Base-by-base conservation (phyloP, 139 green algal species). In the Chlorella sp. region DNA sequence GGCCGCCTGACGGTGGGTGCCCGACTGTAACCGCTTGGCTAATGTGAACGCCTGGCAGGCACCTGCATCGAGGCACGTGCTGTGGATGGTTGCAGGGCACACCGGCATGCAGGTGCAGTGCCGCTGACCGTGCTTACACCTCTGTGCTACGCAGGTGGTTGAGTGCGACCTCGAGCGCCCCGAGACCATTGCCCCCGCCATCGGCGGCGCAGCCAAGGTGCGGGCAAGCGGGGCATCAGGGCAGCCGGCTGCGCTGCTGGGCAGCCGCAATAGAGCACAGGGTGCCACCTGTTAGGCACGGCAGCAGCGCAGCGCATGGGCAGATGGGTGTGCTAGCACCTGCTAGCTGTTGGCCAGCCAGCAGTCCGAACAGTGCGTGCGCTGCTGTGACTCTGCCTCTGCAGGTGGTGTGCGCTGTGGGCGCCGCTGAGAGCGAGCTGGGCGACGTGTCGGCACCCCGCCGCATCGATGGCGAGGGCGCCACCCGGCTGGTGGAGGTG, bases 371-470 rank as follows among this genome's bases (percentile, higher is more conserved):
- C n/a, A n/a, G n/a, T n/a, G n/a, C n/a, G n/a, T n/a, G 32, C 1
- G 2, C 30, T 48, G 19, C 38, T 38, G n/a, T 14, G 32, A 30
- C 64, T 70, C 32, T 70, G 64, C 32, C 64, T 38, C 4, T 26
- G 36, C 83, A 95, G 88, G 92, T 98, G 32, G 91, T 98, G 60
- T 95, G 92, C 87, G 86, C 90, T 41, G 91, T 98, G 22, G 95
- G 95, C 19, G 95, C 95, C 0, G 77, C 92, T 22, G 95, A 98
- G 84, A 85, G 84, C 17, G 84, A 94, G 51, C 80, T 89, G 20
- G 82, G 94, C n/a, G 90, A 97, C 73, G 43, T 93, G 3, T 78
- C 83, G 14, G 92, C 83, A 0, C 95, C 95, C 30, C 88, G 87
- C 56, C 77, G 84, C 36, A 91, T 97, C 58, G 95, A 98, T 76